Conservation (phyloP, 306 rosid species). For the Sophora flavescens region DNA sequence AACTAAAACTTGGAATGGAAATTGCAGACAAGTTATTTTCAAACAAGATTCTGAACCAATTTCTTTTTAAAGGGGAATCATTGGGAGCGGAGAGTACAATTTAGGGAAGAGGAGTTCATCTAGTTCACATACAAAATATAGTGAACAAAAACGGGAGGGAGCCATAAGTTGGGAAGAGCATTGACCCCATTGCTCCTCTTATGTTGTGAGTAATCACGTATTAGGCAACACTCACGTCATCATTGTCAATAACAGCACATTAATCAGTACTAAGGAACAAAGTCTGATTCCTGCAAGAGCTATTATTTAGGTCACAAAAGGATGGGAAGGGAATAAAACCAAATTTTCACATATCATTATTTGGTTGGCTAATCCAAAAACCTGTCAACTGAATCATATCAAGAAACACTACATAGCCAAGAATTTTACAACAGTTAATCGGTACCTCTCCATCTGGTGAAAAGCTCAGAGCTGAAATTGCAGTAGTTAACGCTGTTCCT, state of each 20-base stretch:
- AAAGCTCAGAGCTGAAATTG: conserved; percentile 92
- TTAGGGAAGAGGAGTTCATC: background rate
- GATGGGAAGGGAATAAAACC: conserved; percentile 20
- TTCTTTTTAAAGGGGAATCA: background rate
- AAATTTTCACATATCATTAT: conserved; percentile 19
- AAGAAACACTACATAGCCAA: conserved; percentile 40
- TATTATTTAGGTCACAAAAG: conserved; percentile 13
- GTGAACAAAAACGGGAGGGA: background rate
- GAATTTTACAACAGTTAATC: conserved; percentile 19
- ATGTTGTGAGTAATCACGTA: conserved; percentile 16
- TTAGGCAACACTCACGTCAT: conserved; percentile 23
- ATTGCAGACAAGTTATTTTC: conserved; percentile 3
- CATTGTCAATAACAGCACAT: conserved; percentile 28
- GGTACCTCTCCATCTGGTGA: conserved; percentile 99
- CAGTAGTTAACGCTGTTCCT: conserved; percentile 63
- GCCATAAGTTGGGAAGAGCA: conserved; percentile 12
- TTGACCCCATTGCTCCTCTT: background rate
- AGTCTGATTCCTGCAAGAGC: conserved; percentile 28
- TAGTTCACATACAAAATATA: conserved; percentile 25
- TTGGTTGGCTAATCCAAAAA: conserved; percentile 18
- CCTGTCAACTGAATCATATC: conserved; percentile 34
- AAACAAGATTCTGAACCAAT: conserved; percentile 16
- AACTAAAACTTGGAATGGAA: conserved; percentile 2
- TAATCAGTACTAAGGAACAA: conserved; percentile 23
- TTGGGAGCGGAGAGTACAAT: background rate